Evolutionary conservation across 176 grass and related monocot genomes (phyloP).

Genomic region (Rhynchospora tenuis): DNA sequence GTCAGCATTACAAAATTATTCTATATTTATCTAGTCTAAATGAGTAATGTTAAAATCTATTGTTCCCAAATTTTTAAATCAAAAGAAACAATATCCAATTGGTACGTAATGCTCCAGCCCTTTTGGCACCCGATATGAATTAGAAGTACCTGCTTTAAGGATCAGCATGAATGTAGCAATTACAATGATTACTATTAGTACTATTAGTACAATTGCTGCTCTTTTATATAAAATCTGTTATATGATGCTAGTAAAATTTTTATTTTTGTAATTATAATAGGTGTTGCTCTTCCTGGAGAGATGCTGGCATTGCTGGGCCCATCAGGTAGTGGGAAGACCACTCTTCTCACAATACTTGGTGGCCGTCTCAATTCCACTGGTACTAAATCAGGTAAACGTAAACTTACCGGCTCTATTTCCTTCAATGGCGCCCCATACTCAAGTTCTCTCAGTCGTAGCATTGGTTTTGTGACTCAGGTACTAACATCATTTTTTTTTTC

Average conservation of each 20-base stretch:
- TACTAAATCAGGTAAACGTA: not conserved
- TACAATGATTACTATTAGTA: not conserved
- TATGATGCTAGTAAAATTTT: not conserved
- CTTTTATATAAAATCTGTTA: not conserved
- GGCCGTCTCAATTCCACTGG: slow-evolving; percentile 11
- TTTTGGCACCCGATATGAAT: not conserved
- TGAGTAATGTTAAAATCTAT: not conserved
- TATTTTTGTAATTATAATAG: not conserved
- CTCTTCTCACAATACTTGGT: slow-evolving; percentile 36
- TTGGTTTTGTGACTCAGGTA: slow-evolving; percentile 41
- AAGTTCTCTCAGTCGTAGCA: slow-evolving; percentile 34
- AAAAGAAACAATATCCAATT: not conserved
- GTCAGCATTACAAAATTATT: not conserved
- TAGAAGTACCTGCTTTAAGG: not conserved
- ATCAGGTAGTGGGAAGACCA: slow-evolving; percentile 50
- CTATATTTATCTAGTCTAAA: not conserved
- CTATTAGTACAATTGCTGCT: not conserved
- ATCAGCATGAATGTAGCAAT: not conserved
- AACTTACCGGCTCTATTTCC: slow-evolving; percentile 33
- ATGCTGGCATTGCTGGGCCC: slow-evolving; percentile 43
- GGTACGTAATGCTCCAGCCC: not conserved
- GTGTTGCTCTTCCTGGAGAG: slow-evolving; percentile 37
- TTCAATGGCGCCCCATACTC: slow-evolving; percentile 38
- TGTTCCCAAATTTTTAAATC: not conserved
- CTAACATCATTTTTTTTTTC: not conserved